Conservation (phyloP, 306 rosid genomes). For the Delonix regia region DNA sequence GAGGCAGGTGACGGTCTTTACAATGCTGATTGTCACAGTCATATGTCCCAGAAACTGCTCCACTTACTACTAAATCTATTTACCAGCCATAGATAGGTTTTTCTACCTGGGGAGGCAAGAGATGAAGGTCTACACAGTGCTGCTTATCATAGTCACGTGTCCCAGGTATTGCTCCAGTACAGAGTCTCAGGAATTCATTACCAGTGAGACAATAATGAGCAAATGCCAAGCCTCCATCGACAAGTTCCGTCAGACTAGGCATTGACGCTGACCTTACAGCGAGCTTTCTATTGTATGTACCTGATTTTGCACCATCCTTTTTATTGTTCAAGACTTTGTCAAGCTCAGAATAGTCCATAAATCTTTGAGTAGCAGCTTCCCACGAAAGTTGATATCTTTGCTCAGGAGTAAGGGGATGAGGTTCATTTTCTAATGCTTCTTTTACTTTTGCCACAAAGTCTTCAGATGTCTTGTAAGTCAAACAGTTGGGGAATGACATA, state of each 20-base stretch:
- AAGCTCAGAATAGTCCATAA: conserved; percentile 84
- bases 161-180: conserved; percentile 92
- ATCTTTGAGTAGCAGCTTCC: conserved; percentile 99
- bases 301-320: conserved; percentile 39
- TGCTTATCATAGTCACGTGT: conserved; percentile 87
- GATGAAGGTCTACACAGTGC: conserved; percentile 84
- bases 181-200: conserved; percentile 78
- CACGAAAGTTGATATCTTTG: conserved; percentile 86
- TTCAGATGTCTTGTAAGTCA: conserved; percentile 81
- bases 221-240: conserved; percentile 93
- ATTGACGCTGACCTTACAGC: conserved; percentile 56
- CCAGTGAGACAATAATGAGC: conserved; percentile 94
- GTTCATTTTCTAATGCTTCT: conserved; percentile 87
- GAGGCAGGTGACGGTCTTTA: conserved; percentile 29
- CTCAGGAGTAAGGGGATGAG: conserved; percentile 88
- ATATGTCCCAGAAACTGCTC: conserved; percentile 59
- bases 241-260: conserved; percentile 63
- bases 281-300: conserved; percentile 36
- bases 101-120: conserved; percentile 85
- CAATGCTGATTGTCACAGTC: conserved; percentile 55
- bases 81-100: conserved; percentile 93
- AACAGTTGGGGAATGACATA: conserved; percentile 88
- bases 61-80: conserved; percentile 30
- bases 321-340: conserved; percentile 56
- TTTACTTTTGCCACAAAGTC: conserved; percentile 87